phyloP scores from a whole-genome alignment of 2,329 filamentous ascomycete species.

The Aspergillus piperis region DNA sequence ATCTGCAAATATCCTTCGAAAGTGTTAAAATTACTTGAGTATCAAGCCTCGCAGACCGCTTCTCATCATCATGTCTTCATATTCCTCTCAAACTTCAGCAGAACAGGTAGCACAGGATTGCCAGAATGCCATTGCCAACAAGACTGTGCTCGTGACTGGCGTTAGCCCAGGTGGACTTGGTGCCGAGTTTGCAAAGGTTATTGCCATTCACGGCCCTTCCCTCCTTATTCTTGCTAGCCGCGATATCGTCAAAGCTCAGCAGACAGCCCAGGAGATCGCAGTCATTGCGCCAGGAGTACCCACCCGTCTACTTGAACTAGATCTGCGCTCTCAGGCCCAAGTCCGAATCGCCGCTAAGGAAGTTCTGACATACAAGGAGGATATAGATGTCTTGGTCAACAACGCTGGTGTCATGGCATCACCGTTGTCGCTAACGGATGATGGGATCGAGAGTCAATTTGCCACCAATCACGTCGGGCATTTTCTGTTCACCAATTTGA shows the following conservation, averaged over 20 bases:
- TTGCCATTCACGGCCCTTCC: background rate
- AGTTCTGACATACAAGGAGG: background rate
- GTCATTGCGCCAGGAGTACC: background rate
- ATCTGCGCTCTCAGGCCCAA: background rate
- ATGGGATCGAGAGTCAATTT: conserved; percentile 42
- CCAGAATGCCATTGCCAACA: background rate
- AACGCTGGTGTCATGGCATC: conserved; percentile 48
- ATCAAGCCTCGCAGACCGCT: background rate
- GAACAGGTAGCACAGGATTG: background rate
- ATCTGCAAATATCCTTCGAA: background rate
- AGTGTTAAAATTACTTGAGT: too few species aligned
- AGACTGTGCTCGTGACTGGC: background rate
- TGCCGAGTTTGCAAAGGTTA: background rate
- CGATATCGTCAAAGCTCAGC: background rate
- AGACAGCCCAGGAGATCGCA: background rate
- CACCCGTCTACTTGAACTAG: background rate
- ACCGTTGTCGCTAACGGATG: conserved; percentile 35
- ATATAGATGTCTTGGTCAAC: conserved; percentile 41
- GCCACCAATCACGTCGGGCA: conserved; percentile 45
- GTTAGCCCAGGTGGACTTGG: background rate
- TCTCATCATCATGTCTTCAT: background rate
- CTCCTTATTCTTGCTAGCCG: background rate
- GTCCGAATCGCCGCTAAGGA: background rate
- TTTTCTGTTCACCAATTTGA: conserved; percentile 39
- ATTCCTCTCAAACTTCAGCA: background rate